A percentile compares a stretch with the other conserved stretches of the same genome.
Conservation (phyloP, 495 filamentous ascomycete genomes). For the Penicillium tannophilum region DNA sequence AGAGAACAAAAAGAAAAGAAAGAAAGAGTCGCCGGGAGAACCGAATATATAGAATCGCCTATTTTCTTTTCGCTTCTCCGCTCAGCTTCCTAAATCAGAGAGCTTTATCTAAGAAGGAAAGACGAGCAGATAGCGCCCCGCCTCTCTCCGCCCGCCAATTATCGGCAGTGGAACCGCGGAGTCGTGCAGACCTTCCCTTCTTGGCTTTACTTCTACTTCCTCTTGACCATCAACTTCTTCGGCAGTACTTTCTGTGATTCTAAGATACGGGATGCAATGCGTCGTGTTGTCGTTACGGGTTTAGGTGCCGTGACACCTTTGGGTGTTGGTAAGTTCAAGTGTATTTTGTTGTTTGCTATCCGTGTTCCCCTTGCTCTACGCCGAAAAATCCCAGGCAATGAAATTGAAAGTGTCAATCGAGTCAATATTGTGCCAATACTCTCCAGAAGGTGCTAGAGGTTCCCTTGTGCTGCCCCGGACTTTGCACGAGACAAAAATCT, state of each 20-base stretch:
- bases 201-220: constrained; percentile 24
- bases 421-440: background rate
- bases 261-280: constrained; percentile 61
- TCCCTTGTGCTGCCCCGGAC: constrained; percentile 17
- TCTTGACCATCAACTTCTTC: constrained; percentile 13
- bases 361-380: background rate
- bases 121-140: constrained; percentile 27
- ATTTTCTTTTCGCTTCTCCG: constrained; percentile 14
- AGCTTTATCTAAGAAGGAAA: constrained; percentile 28
- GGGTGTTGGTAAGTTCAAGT: constrained; percentile 65
- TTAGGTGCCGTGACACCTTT: constrained; percentile 91
- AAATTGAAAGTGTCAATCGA: background rate
- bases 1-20: constrained; percentile 22
- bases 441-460: background rate
- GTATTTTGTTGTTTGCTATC: background rate
- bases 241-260: background rate
- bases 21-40: constrained; percentile 1
- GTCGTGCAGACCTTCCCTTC: constrained; percentile 54
- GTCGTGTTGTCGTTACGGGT: constrained; percentile 93
- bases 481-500: constrained; percentile 12
- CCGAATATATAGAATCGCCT: constrained; percentile 9
- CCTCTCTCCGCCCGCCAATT: constrained; percentile 15
- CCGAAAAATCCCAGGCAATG: background rate
- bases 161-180: background rate
- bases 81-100: constrained; percentile 23